These are phyloP conservation scores for Staphylotrichum tortipilum DNA, from an alignment of 495 filamentous ascomycete genomes.

Conservation along the genomic window DNA sequence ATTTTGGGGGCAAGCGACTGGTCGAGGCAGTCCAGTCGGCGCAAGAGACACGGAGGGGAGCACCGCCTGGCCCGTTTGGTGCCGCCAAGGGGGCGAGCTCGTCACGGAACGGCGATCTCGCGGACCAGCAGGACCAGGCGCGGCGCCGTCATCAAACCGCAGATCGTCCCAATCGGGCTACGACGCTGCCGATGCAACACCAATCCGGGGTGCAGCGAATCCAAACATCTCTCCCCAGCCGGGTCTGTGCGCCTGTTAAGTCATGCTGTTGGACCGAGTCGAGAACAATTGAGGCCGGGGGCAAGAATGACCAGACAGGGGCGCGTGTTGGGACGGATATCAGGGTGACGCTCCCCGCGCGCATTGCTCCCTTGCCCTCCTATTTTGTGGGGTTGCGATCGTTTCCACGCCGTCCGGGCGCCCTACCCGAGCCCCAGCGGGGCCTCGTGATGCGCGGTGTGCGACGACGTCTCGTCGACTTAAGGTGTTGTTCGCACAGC, in stretches of 20 bases:
- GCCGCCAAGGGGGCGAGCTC: neutral
- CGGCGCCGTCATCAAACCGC: neutral
- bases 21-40: neutral
- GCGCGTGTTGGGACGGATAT: neutral
- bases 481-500: too few species aligned
- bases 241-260: neutral
- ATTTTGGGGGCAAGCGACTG: neutral
- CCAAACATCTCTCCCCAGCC: neutral
- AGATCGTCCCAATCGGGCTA: neutral
- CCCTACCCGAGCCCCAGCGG: neutral
- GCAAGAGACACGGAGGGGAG: neutral
- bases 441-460: too few species aligned
- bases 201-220: neutral
- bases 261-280: neutral
- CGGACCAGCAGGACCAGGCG: neutral
- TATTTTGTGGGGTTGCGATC: neutral
- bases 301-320: neutral
- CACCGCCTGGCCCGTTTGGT: neutral
- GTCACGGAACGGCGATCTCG: neutral
- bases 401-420: neutral
- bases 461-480: too few species aligned
- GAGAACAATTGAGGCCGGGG: too few species aligned
- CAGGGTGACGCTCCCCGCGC: too few species aligned
- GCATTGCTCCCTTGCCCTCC: neutral
- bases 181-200: neutral